Conservation (phyloP, 75 land plant species). For the Larix kaempferi region DNA sequence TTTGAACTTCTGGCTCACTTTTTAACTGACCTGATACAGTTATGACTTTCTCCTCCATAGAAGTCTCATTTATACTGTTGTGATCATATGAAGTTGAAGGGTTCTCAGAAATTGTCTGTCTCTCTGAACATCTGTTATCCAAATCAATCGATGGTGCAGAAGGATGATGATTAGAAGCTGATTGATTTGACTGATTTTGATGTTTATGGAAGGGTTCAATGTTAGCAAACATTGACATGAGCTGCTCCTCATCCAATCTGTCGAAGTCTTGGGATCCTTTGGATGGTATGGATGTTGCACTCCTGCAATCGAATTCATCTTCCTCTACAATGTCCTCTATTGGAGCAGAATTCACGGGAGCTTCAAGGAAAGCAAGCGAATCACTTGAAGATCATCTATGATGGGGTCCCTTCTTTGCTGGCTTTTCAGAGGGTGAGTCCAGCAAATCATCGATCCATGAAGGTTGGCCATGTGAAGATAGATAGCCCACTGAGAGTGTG, state of each 20-base stretch:
- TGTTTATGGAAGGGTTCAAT: conserved; percentile 31
- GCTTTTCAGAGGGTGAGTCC: conserved; percentile 38
- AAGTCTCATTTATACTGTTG: conserved; percentile 57
- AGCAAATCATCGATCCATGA: conserved; percentile 62
- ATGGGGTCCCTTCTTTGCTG: conserved; percentile 30
- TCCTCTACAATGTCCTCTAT: conserved; percentile 28
- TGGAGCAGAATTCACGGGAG: conserved; percentile 16
- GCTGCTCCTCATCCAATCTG: conserved; percentile 78
- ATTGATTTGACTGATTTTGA: conserved; percentile 10
- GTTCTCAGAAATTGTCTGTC: conserved; percentile 21
- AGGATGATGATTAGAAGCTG: background rate
- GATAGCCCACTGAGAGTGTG: conserved; percentile 9
- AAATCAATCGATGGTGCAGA: conserved; percentile 7
- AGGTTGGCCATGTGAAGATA: conserved; percentile 13
- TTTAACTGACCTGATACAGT: conserved; percentile 31
- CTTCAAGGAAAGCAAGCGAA: conserved; percentile 75
- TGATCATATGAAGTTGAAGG: conserved; percentile 72
- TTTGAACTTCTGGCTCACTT: conserved; percentile 42
- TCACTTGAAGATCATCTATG: conserved; percentile 91
- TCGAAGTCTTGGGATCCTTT: conserved; percentile 29
- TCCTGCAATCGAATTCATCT: conserved; percentile 19
- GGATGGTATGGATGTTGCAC: conserved; percentile 15
- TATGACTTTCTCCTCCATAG: conserved; percentile 33
- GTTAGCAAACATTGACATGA: conserved; percentile 81
- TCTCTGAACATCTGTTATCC: conserved; percentile 29